Base-by-base conservation (phyloP, 345 rosid genomes). In the Noccaea caerulescens region DNA sequence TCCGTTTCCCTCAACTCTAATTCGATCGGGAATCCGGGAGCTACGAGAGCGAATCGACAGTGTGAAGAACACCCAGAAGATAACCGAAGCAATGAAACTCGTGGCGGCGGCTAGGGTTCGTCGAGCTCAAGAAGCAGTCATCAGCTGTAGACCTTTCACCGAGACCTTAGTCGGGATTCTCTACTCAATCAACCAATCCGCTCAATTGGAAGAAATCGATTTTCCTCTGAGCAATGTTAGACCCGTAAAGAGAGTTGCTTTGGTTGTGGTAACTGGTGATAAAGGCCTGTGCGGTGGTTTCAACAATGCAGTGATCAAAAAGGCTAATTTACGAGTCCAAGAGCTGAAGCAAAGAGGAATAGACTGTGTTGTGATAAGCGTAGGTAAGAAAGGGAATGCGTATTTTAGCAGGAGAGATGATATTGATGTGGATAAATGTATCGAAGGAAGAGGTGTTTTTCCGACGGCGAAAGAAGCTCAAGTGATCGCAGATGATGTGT, bases 61-160 rank as follows among this genome's bases (percentile, higher is more conserved):
- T 1, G 88, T 93, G 13, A 90, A 88, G 71, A 88, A 37, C 68
- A 82, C 88, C 0, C 87, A 84, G 50, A 90, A 88, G 82, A 80
- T 93, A 55, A 86, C 97, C 0, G 96, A 90, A 54, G 91, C 98
- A 2, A 88, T 88, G 98, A 93, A 84, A 55, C 84, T 93, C 25
- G 92, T 93, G 9, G 84, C 97, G 0, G 97, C 92, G 12, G 97
- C 96, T 4, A 88, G 79, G 73, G 76, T 93, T 34, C 80, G 98
- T 54, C 73, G 88, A 73, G 97, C 98, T 66, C 97, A 90, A 74
- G 90, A 93, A 76, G 93, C 97, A 45, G 97, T 87, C 64, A 87
- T 87, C 60, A 90, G 74, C 62, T 73, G 81, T 30, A 83, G 98
- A 60, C 97, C 96, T 45, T 90, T 93, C 72, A 76, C 86, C 3